A percentile compares a stretch with the other conserved stretches of the same genome.
Conservation (phyloP, 2,329 filamentous ascomycete species). For the Rhinocladiella similis region DNA sequence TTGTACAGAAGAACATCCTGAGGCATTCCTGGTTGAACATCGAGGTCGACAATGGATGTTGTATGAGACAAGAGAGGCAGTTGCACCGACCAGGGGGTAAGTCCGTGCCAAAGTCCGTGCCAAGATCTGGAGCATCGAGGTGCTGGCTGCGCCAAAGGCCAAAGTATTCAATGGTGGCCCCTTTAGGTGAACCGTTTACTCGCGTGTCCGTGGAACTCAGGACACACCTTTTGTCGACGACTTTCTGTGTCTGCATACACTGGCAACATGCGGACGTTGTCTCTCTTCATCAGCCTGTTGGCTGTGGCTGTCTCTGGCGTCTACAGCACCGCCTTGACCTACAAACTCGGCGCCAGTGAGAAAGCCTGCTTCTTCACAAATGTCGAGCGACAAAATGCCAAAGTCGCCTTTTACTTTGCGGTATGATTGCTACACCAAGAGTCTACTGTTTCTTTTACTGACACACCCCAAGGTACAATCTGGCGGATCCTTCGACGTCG, state of each 20-base stretch:
- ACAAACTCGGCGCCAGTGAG: constrained; percentile 86
- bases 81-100: background rate
- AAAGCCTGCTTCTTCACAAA: constrained; percentile 91
- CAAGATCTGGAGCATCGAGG: background rate
- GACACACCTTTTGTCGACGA: background rate
- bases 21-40: too few relatives aligned
- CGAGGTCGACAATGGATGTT: too few relatives aligned
- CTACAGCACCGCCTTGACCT: constrained; percentile 88
- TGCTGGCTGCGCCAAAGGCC: background rate
- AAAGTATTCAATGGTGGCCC: background rate
- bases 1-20: too few relatives aligned
- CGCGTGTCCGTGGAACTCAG: background rate
- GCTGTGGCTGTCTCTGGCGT: constrained; percentile 70
- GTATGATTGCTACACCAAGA: constrained; percentile 56
- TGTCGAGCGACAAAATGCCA: constrained; percentile 75
- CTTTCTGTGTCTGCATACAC: background rate
- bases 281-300: constrained; percentile 66
- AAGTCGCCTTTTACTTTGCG: constrained; percentile 98
- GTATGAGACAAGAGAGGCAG: too few relatives aligned
- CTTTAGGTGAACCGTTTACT: background rate
- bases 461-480: constrained; percentile 75
- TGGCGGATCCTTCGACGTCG: constrained; percentile 94
- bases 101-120: background rate
- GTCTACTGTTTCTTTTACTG: background rate
- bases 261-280: constrained; percentile 62